Evolutionary conservation across 768 basidiomycete genomes (phyloP).

Genomic region (Tylopilus intermedius): DNA sequence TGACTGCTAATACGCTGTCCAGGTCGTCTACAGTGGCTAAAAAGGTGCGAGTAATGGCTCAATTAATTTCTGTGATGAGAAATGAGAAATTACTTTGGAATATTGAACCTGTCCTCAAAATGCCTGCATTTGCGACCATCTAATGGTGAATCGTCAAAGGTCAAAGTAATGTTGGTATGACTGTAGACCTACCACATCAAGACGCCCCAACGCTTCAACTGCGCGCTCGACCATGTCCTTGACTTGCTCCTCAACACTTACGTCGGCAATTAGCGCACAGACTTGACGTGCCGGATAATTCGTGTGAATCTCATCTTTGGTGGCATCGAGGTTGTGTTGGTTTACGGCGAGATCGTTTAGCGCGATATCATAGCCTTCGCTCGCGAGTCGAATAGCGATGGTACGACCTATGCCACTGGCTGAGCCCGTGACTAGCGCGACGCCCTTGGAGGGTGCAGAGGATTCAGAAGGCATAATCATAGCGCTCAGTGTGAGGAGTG

Average conservation of each 20-base stretch:
- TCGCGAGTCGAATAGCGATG: slow-evolving; percentile 34
- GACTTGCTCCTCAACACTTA: slow-evolving; percentile 28
- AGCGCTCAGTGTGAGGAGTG: neutral
- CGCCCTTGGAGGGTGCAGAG: slow-evolving; percentile 19
- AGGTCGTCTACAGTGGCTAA: slow-evolving; percentile 32
- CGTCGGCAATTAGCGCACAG: slow-evolving; percentile 18
- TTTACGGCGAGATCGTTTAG: slow-evolving; percentile 31
- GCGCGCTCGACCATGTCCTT: slow-evolving; percentile 26
- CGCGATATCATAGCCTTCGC: slow-evolving; percentile 33
- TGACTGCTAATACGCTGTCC: slow-evolving; percentile 34
- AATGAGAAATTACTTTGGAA: neutral
- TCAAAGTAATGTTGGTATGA: neutral
- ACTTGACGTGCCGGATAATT: slow-evolving; percentile 8
- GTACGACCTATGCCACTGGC: slow-evolving; percentile 31
- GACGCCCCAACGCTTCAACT: slow-evolving; percentile 24
- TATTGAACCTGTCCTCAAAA: slow-evolving; percentile 11
- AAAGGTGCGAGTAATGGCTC: neutral
- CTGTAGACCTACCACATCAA: slow-evolving; percentile 31
- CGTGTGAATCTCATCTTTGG: slow-evolving; percentile 13
- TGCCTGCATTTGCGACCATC: slow-evolving; percentile 21
- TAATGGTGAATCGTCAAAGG: slow-evolving; percentile 4
- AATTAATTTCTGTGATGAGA: neutral
- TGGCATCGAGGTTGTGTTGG: slow-evolving; percentile 12
- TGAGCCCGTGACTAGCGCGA: slow-evolving; percentile 30
- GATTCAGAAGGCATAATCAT: slow-evolving; percentile 5